Evolutionary conservation across 495 filamentous ascomycete genomes (phyloP).

Genomic region (Bathelium albidoporum): DNA sequence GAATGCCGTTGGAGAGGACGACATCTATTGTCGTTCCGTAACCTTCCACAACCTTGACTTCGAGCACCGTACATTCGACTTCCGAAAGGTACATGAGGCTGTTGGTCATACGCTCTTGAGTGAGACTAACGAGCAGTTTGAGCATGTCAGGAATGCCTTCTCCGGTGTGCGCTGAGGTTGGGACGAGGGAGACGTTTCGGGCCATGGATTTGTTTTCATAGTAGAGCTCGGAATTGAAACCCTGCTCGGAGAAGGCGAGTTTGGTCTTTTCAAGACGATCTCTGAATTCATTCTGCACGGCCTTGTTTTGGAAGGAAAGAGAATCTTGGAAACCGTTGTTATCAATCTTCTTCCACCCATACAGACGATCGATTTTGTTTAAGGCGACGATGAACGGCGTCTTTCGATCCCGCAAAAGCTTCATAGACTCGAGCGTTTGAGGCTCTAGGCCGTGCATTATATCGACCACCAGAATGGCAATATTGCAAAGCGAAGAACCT

Average conservation of each 20-base stretch:
- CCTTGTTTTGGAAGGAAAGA: slow-evolving; percentile 80
- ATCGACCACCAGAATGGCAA: slow-evolving; percentile 97
- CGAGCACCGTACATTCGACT: slow-evolving; percentile 93
- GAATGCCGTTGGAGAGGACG: slow-evolving; percentile 88
- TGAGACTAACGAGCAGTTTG: slow-evolving; percentile 82
- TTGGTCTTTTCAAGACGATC: slow-evolving; percentile 86
- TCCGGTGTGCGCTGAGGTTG: slow-evolving; percentile 93
- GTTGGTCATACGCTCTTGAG: slow-evolving; percentile 96
- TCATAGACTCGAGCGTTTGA: slow-evolving; percentile 96
- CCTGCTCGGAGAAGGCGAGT: slow-evolving; percentile 86
- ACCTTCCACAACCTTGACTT: slow-evolving; percentile 98
- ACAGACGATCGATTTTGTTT: slow-evolving; percentile 99
- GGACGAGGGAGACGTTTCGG: slow-evolving; percentile 83
- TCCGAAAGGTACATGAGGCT: slow-evolving; percentile 97
- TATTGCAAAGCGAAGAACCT: slow-evolving; percentile 97
- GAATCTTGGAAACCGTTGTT: slow-evolving; percentile 97
- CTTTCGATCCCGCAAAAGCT: slow-evolving; percentile 79
- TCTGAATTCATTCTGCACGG: slow-evolving; percentile 88
- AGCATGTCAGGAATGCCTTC: slow-evolving; percentile 99
- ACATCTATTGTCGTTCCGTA: slow-evolving; percentile 99
- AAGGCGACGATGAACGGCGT: slow-evolving; percentile 98
- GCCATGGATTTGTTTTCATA: slow-evolving; percentile 98
- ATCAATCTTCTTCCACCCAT: slow-evolving; percentile 93
- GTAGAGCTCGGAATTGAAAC: slow-evolving; percentile 94
- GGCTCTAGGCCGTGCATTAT: slow-evolving; percentile 99